A percentile compares a stretch with the other conserved stretches of the same genome.
phyloP scores from a whole-genome alignment of 305 asterid species.

The Solanum chacoense region DNA sequence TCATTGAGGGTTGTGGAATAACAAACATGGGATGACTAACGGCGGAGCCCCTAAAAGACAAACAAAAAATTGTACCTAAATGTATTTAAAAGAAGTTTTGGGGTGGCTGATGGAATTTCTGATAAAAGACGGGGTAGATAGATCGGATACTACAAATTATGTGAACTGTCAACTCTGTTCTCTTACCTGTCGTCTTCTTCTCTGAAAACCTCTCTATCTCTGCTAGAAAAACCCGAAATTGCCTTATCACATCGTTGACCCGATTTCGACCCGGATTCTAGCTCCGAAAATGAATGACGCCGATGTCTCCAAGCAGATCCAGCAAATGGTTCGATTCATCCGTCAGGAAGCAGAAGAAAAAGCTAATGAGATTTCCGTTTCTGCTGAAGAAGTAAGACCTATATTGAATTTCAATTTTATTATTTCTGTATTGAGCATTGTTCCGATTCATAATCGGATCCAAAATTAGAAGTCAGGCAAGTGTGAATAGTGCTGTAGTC shows the following conservation, averaged over 20 bases:
- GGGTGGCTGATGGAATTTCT: neutral
- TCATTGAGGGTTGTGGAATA: neutral
- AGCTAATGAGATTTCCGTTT: slow-evolving; percentile 84
- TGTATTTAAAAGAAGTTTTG: neutral
- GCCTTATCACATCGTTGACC: neutral
- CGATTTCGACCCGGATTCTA: slow-evolving; percentile 1
- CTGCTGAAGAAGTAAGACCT: slow-evolving; percentile 79
- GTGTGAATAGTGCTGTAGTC: neutral
- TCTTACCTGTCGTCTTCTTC: neutral
- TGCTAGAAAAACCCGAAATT: neutral
- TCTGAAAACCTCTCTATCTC: neutral
- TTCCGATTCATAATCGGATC: neutral
- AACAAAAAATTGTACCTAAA: neutral
- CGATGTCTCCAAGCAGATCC: slow-evolving; percentile 92
- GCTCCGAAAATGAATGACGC: slow-evolving; percentile 60
- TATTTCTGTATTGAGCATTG: neutral
- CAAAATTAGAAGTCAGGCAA: neutral
- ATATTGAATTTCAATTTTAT: neutral
- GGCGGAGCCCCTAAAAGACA: neutral
- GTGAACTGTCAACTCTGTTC: neutral
- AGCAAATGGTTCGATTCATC: slow-evolving; percentile 94
- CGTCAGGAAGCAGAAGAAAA: slow-evolving; percentile 95
- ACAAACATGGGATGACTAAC: neutral
- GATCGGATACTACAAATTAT: neutral
- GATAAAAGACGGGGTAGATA: neutral